Percentiles rank a stretch among this genome's conserved stretches.
Evolutionary conservation across 495 filamentous ascomycete genomes (phyloP).

Genomic region (Cercophora samala): DNA sequence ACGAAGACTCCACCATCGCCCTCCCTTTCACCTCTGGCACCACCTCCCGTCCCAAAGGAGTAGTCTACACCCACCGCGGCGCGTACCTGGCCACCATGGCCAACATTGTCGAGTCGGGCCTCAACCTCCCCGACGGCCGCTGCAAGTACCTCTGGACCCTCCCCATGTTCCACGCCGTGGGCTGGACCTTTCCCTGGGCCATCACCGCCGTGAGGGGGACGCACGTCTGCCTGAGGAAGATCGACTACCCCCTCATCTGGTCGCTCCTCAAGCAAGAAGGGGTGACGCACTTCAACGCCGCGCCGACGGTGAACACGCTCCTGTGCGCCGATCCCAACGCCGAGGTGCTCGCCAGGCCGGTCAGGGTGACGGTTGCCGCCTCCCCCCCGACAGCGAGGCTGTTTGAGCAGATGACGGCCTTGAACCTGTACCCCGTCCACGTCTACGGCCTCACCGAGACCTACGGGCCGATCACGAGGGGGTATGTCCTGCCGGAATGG

Average conservation of each 20-base stretch:
- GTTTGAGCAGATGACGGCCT: constrained; percentile 79
- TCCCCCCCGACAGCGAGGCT: constrained; percentile 83
- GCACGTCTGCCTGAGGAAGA: constrained; percentile 90
- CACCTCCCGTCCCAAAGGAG: constrained; percentile 88
- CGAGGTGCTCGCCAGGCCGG: constrained; percentile 60
- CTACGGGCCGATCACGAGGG: constrained; percentile 93
- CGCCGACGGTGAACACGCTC: constrained; percentile 93
- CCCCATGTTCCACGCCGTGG: constrained; percentile 95
- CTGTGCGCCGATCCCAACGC: constrained; percentile 77
- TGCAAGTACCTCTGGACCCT: constrained; percentile 89
- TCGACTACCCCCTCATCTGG: constrained; percentile 95
- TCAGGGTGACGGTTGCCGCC: constrained; percentile 89
- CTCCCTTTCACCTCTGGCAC: constrained; percentile 86
- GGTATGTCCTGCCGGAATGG: constrained; percentile 84
- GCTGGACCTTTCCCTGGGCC: constrained; percentile 87
- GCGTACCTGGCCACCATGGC: constrained; percentile 79
- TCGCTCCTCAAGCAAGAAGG: constrained; percentile 72
- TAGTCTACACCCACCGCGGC: constrained; percentile 86
- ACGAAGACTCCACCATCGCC: constrained; percentile 81
- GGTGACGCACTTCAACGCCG: constrained; percentile 93
- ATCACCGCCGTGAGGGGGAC: constrained; percentile 89
- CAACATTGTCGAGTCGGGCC: constrained; percentile 83
- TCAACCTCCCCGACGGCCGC: constrained; percentile 65
- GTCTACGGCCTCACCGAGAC: constrained; percentile 95
- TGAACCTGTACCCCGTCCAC: constrained; percentile 90